A percentile compares a stretch with the other conserved stretches of the same genome.
Evolutionary conservation across 179 eudicot genomes (phyloP).

Genomic region (Vitellaria paradoxa): DNA sequence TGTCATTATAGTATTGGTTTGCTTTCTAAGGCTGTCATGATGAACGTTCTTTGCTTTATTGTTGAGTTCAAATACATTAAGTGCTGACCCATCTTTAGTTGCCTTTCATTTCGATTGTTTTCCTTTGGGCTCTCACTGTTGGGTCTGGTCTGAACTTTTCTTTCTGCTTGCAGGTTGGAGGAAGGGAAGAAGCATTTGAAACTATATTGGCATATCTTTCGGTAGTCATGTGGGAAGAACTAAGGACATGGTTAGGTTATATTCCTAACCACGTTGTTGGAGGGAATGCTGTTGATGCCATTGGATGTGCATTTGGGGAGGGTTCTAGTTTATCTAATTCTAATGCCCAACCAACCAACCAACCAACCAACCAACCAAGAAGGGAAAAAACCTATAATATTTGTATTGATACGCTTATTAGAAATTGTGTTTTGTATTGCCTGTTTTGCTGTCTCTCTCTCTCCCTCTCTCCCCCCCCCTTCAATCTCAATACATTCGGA

Average conservation of each 20-base stretch:
- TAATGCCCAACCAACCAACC: not conserved
- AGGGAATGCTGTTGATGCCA: constrained; percentile 8
- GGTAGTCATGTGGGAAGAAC: not conserved
- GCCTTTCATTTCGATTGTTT: not conserved
- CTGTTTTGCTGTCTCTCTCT: not conserved
- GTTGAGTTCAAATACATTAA: too few species aligned
- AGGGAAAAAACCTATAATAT: not conserved
- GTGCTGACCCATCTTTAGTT: not conserved
- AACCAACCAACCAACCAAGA: not conserved
- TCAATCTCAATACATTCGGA: not conserved
- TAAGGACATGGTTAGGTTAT: not conserved
- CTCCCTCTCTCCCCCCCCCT: too few species aligned
- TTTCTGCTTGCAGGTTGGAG: not conserved
- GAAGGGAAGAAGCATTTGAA: not conserved
- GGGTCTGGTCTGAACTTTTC: not conserved
- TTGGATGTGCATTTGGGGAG: constrained; percentile 8
- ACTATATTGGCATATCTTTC: not conserved
- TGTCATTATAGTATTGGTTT: not conserved
- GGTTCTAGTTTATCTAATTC: not conserved
- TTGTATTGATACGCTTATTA: constrained; percentile 5
- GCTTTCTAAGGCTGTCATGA: not conserved
- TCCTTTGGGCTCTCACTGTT: not conserved
- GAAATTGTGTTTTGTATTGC: not conserved
- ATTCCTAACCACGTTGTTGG: not conserved
- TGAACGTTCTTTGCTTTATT: not conserved